Evolutionary conservation across 225 moss, liverwort and hornwort species (phyloP).

Genomic region (Antitrichia curtipendula): DNA sequence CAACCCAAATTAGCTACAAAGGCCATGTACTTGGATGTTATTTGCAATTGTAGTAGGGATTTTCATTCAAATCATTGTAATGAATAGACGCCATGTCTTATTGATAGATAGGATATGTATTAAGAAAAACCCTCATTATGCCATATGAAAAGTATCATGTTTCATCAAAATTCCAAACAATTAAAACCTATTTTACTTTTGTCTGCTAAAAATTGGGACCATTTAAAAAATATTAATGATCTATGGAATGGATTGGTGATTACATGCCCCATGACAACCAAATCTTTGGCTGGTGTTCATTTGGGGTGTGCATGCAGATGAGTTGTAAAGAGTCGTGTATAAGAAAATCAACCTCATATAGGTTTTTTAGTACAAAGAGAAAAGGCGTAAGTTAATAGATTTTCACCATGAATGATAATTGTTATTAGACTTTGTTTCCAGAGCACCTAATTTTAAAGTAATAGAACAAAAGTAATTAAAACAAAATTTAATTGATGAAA

Average conservation of each 20-base stretch:
- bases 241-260: background rate
- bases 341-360: background rate
- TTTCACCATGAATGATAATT: background rate
- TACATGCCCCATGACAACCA: background rate
- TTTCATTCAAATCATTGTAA: background rate
- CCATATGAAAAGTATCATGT: background rate
- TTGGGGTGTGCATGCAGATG: background rate
- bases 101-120: background rate
- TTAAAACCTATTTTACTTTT: too few species aligned
- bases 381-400: background rate
- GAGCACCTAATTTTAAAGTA: background rate
- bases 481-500: too few species aligned
- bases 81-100: background rate
- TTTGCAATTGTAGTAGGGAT: background rate
- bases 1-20: too few species aligned
- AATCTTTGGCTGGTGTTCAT: background rate
- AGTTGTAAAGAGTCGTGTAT: background rate
- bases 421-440: background rate
- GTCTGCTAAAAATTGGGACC: fast-evolving
- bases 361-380: background rate
- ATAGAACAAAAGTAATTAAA: background rate
- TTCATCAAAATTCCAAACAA: fast-evolving
- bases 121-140: fast-evolving
- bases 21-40: background rate
- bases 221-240: too few species aligned